Percentiles rank a stretch among this genome's conserved stretches.
Conservation (phyloP, 352 stramenopile species). For the Phytophthora citrophthora region DNA sequence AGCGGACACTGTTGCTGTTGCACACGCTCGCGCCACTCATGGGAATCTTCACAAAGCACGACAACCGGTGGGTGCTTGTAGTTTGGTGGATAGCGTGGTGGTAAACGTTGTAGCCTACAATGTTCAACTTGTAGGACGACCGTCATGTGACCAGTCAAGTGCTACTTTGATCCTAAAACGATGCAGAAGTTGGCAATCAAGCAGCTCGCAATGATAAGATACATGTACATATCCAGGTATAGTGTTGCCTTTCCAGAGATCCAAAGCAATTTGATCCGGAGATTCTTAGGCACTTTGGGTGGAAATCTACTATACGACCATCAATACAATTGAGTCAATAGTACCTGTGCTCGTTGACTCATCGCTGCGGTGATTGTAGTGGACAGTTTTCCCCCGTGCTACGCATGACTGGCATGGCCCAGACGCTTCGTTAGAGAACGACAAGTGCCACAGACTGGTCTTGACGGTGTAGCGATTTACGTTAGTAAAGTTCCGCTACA, state of each 20-base stretch:
- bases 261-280: too few relatives aligned
- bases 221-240: too few relatives aligned
- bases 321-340: too few relatives aligned
- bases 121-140: not conserved
- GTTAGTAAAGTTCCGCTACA: conserved; percentile 15
- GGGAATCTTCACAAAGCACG: conserved; percentile 7
- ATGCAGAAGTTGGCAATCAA: not conserved
- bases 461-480: not conserved
- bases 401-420: conserved; percentile 3
- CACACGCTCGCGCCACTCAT: conserved; percentile 3
- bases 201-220: not conserved
- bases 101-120: not conserved
- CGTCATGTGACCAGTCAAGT: not conserved
- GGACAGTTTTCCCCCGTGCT: conserved; percentile 4
- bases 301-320: too few relatives aligned
- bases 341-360: conserved; percentile 1
- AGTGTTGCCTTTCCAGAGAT: too few relatives aligned
- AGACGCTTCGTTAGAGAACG: conserved; percentile 20
- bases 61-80: not conserved
- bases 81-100: not conserved
- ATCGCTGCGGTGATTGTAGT: not conserved
- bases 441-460: conserved; percentile 2
- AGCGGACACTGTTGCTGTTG: conserved; percentile 5
- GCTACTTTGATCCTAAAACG: not conserved
- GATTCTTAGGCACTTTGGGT: too few relatives aligned